These are phyloP conservation scores for Colletotrichum aenigma DNA, from an alignment of 2,329 filamentous ascomycete genomes.

Conservation along the genomic window DNA sequence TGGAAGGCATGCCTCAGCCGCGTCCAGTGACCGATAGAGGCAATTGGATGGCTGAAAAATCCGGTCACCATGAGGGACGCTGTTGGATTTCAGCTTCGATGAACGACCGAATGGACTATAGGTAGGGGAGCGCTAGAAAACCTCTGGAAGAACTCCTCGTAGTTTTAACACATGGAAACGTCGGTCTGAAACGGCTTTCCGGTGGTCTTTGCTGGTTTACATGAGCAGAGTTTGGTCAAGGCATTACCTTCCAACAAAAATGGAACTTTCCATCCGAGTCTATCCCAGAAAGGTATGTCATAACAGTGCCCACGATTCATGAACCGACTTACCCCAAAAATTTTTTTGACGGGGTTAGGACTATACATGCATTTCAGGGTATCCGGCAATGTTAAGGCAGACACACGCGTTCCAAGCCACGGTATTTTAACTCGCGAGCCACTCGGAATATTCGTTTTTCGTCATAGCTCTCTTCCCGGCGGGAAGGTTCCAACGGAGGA, in stretches of 20 bases:
- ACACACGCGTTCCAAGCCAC: background rate
- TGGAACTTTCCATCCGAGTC: background rate
- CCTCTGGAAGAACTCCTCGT: background rate
- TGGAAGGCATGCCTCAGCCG: slow-evolving; percentile 1
- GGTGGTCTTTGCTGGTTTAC: background rate
- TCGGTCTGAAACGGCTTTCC: background rate
- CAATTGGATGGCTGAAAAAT: background rate
- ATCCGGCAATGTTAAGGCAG: background rate
- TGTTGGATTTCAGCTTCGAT: background rate
- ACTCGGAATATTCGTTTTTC: background rate
- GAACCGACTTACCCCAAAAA: background rate
- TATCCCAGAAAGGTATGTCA: background rate
- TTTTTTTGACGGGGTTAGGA: background rate
- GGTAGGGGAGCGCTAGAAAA: background rate
- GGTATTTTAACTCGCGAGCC: background rate
- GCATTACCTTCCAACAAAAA: background rate
- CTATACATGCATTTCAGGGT: background rate
- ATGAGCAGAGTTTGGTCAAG: background rate
- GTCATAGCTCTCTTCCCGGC: background rate
- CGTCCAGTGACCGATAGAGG: background rate
- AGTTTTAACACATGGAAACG: background rate
- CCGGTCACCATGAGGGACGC: background rate
- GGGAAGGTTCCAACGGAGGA: background rate
- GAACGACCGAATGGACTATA: background rate
- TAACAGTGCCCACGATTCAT: background rate